Evolutionary conservation across 768 basidiomycete genomes (phyloP).

Genomic region (Tulasnella calospora): DNA sequence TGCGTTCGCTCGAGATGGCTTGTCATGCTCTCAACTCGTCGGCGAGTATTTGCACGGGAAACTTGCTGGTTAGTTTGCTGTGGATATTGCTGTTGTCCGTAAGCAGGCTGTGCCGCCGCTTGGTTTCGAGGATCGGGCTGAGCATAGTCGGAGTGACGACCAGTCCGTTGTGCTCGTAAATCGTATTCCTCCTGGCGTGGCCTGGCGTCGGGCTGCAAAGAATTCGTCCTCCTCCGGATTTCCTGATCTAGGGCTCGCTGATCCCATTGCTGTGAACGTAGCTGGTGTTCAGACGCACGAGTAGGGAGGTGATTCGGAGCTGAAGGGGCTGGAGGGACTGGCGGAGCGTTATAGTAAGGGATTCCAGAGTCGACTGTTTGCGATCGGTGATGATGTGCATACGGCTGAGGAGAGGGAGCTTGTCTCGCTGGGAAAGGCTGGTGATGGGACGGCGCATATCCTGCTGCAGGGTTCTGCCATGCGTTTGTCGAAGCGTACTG

Average conservation of each 20-base stretch:
- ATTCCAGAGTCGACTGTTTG: not conserved
- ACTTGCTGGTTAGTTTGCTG: not conserved
- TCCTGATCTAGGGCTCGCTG: not conserved
- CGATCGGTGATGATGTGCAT: not conserved
- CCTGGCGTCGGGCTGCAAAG: not conserved
- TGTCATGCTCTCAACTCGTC: conserved; percentile 10
- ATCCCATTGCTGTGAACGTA: not conserved
- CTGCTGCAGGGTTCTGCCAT: not conserved
- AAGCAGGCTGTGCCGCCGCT: not conserved
- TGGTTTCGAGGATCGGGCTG: not conserved
- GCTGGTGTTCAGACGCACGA: not conserved
- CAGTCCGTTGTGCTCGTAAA: not conserved
- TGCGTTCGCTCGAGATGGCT: not conserved
- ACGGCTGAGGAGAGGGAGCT: conserved; percentile 8
- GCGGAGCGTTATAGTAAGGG: not conserved
- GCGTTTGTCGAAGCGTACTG: not conserved
- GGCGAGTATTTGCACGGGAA: not conserved
- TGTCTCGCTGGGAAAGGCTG: conserved; percentile 3
- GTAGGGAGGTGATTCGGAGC: not conserved
- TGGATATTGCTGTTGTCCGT: not conserved
- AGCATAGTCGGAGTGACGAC: conserved; percentile 17
- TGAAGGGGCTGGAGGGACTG: not conserved
- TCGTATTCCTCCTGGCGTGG: not conserved
- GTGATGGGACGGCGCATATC: not conserved
- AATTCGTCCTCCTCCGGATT: conserved; percentile 4